phyloP scores from a whole-genome alignment of 2,329 filamentous ascomycete species.

The Pyricularia pennisetigena region DNA sequence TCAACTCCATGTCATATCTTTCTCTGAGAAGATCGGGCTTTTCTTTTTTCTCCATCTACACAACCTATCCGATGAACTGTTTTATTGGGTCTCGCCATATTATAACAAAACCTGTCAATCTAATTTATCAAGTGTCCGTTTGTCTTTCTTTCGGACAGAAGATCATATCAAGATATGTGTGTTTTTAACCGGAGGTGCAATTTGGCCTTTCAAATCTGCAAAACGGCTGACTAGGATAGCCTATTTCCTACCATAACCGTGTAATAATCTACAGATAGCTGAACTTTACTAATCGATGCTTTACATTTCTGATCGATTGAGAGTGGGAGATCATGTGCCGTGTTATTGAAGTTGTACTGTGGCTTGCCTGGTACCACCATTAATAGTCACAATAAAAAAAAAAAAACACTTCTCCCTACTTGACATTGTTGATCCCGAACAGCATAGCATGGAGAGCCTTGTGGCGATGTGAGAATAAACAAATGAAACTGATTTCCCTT shows the following conservation, averaged over 20 bases:
- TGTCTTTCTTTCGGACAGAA: no score
- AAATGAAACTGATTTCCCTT: neutral
- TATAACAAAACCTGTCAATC: neutral
- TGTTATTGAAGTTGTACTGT: neutral
- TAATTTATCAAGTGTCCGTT: no score
- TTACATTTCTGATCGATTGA: neutral
- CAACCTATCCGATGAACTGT: neutral
- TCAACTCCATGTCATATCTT: no score
- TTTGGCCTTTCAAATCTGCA: neutral
- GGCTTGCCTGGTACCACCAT: neutral
- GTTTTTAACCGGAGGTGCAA: no score
- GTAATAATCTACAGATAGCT: neutral
- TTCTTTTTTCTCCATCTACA: neutral
- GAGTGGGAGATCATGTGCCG: neutral
- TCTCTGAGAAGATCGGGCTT: no score
- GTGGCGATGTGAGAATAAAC: neutral
- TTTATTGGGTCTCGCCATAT: neutral
- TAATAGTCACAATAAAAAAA: neutral
- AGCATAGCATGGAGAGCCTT: neutral
- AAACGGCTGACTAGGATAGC: neutral
- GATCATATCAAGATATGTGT: no score
- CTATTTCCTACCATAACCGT: neutral
- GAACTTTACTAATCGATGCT: neutral
- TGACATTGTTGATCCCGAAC: neutral
- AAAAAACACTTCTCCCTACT: neutral